These are phyloP conservation scores for Parasitella parasitica DNA, from an alignment of 371 early-diverging fungal species.

Conservation along the genomic window DNA sequence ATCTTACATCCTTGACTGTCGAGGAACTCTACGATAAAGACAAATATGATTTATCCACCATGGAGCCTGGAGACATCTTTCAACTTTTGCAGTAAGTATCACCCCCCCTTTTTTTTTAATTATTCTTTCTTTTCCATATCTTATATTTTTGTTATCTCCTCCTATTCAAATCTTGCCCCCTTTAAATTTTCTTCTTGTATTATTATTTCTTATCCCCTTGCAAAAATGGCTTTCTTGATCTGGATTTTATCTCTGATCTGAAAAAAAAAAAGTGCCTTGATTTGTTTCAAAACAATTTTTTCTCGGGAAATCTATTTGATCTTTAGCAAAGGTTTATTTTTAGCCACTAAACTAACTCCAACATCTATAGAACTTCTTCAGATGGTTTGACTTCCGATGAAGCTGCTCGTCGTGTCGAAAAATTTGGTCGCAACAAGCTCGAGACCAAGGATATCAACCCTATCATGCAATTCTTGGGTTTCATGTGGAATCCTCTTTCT, in stretches of 20 bases:
- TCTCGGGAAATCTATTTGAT: slow-evolving; percentile 2
- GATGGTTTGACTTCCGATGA: slow-evolving; percentile 67
- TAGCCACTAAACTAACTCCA: slow-evolving; percentile 17
- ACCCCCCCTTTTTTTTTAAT: slow-evolving; percentile 5
- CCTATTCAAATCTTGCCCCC: slow-evolving; percentile 8
- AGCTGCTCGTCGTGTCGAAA: slow-evolving; percentile 61
- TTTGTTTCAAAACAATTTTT: slow-evolving; percentile 5
- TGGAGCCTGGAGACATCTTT: slow-evolving; percentile 75
- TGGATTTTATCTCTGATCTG: not conserved
- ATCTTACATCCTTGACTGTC: slow-evolving; percentile 61
- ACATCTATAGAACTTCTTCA: slow-evolving; percentile 48
- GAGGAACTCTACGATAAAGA: slow-evolving; percentile 81
- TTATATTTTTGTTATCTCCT: not conserved
- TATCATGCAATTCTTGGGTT: slow-evolving; percentile 82
- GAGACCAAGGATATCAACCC: slow-evolving; percentile 80
- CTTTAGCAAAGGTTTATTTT: slow-evolving; percentile 10
- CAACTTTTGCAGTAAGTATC: slow-evolving; percentile 62
- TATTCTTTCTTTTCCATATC: not conserved
- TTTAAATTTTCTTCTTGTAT: not conserved
- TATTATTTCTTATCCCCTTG: not conserved
- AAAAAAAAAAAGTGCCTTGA: slow-evolving; percentile 1
- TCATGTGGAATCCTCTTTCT: slow-evolving; percentile 83
- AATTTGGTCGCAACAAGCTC: slow-evolving; percentile 71
- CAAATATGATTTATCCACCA: slow-evolving; percentile 76
- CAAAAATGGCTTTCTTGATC: not conserved